These are phyloP conservation scores for Cytospora paraplurivora DNA, from an alignment of 2,329 filamentous ascomycete species.

Conservation along the genomic window DNA sequence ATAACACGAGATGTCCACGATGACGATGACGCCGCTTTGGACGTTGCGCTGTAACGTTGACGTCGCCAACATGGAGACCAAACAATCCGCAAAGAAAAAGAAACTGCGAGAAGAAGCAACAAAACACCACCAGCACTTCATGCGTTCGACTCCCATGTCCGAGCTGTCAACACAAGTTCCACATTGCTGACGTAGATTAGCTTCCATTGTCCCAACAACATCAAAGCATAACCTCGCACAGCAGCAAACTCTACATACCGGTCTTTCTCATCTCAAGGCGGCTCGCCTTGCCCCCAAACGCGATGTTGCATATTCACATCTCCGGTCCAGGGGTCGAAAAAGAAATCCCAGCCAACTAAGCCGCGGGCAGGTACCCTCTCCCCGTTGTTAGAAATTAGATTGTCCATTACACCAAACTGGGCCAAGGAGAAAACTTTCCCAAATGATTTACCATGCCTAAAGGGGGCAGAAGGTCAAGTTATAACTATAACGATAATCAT, in stretches of 20 bases:
- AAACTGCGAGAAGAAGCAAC: neutral
- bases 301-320: no score
- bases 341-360: no score
- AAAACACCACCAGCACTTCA: neutral
- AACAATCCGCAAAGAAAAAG: no score
- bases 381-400: no score
- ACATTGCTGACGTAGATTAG: neutral
- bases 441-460: neutral
- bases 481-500: neutral
- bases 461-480: neutral
- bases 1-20: neutral
- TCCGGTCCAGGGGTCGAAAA: no score
- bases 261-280: no score
- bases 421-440: neutral
- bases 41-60: conserved; percentile 2
- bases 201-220: neutral
- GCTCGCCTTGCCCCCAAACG: no score
- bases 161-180: neutral
- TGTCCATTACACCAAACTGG: no score
- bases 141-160: neutral
- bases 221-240: neutral
- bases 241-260: no score
- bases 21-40: neutral
- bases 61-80: neutral
- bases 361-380: no score